Base-by-base conservation (phyloP, 257 asterid species). In the Solanum clarkiae region DNA sequence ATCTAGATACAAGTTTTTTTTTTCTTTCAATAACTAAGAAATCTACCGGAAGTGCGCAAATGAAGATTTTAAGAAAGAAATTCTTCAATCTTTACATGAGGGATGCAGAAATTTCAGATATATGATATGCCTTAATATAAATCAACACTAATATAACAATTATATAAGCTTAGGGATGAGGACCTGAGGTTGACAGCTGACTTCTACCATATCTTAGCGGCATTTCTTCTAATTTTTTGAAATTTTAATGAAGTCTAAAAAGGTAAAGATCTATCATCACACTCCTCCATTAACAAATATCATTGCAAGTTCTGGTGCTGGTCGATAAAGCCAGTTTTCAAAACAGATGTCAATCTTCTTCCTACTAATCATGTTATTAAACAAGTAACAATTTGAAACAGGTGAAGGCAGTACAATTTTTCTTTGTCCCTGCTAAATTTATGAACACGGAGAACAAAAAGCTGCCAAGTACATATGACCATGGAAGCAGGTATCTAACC, bases 401-500 rank as follows among this genome's bases (percentile, higher is more conserved):
- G 49, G 47, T 26, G 10, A 77, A 77, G 82, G 63, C 65, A 9
- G 47, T 51, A 15, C 15, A 45, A 4, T 15, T 49, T n/a, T 26
- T 77, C 82, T 51, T 49, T 49, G 42, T 49, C 82, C 47, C 82
- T 24, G 82, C 8, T 77, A 51, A 26, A 6, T 77, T 51, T 53
- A 77, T 15, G 65, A 77, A 51, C 17, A 26, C 5, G 8, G 49
- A 55, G 15, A 77, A 26, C 63, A 77, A 51, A 54, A 77, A 24
- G 63, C 26, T 51, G 47, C 1, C 22, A 22, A 79, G 59, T 88
- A 86, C 42, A 75, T 22, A 47, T 24, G 62, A 51, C 45, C 26
- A 82, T 77, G 80, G 56, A 66, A 16, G 87, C 66, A 82, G 57
- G 84, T 17, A 90, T 88, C 98, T 91, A 63, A 97, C 99, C 99